Percentiles rank a stretch among this genome's conserved stretches.
Conservation (phyloP, 2,329 filamentous ascomycete genomes). For the Sclerotinia borealis region DNA sequence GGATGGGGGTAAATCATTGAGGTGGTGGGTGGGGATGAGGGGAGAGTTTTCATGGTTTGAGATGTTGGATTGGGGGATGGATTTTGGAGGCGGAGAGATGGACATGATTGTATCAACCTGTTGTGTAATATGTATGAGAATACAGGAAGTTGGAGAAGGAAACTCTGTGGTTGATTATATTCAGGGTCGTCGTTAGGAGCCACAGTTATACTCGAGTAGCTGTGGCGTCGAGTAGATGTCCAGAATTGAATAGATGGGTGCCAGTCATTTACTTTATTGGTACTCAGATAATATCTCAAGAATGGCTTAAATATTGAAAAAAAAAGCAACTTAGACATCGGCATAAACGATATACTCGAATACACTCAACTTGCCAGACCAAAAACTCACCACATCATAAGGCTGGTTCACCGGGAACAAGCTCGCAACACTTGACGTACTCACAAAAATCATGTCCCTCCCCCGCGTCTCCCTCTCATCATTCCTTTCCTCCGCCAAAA, state of each 20-base stretch:
- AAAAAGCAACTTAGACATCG: too few species aligned
- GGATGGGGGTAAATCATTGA: background rate
- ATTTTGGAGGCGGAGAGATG: background rate
- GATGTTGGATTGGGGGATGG: background rate
- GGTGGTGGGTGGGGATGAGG: background rate
- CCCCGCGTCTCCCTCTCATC: conserved; percentile 39
- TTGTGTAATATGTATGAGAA: background rate
- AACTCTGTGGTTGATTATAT: background rate
- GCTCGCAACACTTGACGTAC: background rate
- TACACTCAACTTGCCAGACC: too few species aligned
- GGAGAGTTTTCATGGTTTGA: background rate
- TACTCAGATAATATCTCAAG: too few species aligned
- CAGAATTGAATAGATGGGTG: too few species aligned
- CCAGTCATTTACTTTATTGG: too few species aligned
- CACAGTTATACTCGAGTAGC: background rate
- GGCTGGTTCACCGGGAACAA: background rate
- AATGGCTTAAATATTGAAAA: too few species aligned
- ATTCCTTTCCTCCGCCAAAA: conserved; percentile 47
- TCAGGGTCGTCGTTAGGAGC: background rate
- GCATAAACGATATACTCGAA: too few species aligned
- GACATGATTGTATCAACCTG: background rate
- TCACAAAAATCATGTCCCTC: too few species aligned
- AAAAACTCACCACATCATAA: background rate
- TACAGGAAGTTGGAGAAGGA: background rate
- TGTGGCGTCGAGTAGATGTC: background rate